phyloP scores from a whole-genome alignment of 257 asterid genomes.

The Cordia subcordata region DNA sequence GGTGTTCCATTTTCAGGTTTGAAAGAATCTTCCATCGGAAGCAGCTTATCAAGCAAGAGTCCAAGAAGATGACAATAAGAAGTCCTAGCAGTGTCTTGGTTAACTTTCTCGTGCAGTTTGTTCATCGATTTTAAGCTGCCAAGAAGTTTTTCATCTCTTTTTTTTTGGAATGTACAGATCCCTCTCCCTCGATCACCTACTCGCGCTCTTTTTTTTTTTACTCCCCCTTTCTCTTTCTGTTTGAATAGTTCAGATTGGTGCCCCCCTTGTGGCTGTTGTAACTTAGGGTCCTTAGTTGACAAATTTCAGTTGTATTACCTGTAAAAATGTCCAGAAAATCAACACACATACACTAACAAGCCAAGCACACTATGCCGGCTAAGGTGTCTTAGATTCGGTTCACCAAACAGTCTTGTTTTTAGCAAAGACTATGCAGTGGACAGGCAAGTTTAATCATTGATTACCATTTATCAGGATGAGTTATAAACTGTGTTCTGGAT shows the following conservation, averaged over 20 bases:
- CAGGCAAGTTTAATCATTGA: too few species aligned
- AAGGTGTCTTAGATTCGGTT: too few species aligned
- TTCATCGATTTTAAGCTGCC: neutral
- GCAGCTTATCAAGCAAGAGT: conserved; percentile 23
- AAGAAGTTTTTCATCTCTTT: neutral
- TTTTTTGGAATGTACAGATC: neutral
- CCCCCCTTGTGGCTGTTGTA: neutral
- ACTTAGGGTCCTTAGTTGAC: neutral
- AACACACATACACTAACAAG: too few species aligned
- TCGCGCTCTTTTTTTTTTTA: neutral
- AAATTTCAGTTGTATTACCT: neutral
- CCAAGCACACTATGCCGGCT: too few species aligned
- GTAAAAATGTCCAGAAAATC: neutral
- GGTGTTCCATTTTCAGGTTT: conserved; percentile 33
- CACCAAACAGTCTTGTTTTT: too few species aligned
- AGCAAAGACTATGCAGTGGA: too few species aligned
- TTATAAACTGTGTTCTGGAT: too few species aligned
- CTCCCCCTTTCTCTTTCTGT: too few species aligned
- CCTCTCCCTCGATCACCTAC: neutral
- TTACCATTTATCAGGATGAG: too few species aligned
- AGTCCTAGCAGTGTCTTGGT: conserved; percentile 1
- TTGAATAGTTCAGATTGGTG: neutral
- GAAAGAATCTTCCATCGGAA: conserved; percentile 31
- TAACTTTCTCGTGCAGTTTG: conserved; percentile 4
- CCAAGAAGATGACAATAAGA: conserved; percentile 34